A percentile compares a stretch with the other conserved stretches of the same genome.
phyloP scores from a whole-genome alignment of 2,329 filamentous ascomycete genomes.

The Aureobasidium namibiae region DNA sequence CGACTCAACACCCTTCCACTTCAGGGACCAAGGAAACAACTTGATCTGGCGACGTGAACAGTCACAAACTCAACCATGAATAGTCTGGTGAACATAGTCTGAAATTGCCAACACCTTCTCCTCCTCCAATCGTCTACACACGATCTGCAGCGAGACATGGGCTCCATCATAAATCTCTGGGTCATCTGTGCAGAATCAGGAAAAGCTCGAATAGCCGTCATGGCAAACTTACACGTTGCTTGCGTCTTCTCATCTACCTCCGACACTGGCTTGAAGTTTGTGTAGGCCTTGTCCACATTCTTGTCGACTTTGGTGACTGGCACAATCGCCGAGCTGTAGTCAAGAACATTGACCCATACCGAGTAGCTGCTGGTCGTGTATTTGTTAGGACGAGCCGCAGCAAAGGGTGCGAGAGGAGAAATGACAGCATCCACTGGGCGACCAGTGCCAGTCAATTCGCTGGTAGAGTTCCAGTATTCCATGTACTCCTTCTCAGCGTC shows the following conservation, averaged over 20 bases:
- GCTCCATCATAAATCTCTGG: conserved; percentile 27
- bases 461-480: conserved; percentile 56
- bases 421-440: conserved; percentile 47
- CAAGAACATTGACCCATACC: conserved; percentile 44
- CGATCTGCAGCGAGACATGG: conserved; percentile 28
- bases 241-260: conserved; percentile 33
- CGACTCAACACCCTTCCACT: too few relatives aligned
- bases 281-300: conserved; percentile 36
- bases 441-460: conserved; percentile 38
- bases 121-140: conserved; percentile 26
- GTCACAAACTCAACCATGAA: background rate
- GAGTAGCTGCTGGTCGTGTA: conserved; percentile 42
- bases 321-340: conserved; percentile 48
- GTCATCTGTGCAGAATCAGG: conserved; percentile 22
- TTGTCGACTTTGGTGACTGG: conserved; percentile 50
- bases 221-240: conserved; percentile 31
- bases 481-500: conserved; percentile 51
- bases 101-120: conserved; percentile 30
- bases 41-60: too few relatives aligned
- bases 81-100: conserved; percentile 18
- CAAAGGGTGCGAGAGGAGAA: conserved; percentile 42
- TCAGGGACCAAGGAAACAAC: too few relatives aligned
- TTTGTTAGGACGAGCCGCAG: conserved; percentile 40
- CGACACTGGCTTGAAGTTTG: conserved; percentile 24
- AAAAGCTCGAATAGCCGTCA: background rate